Evolutionary conservation across 2,329 filamentous ascomycete species (phyloP).

Genomic region (Calonectria henricotiae): DNA sequence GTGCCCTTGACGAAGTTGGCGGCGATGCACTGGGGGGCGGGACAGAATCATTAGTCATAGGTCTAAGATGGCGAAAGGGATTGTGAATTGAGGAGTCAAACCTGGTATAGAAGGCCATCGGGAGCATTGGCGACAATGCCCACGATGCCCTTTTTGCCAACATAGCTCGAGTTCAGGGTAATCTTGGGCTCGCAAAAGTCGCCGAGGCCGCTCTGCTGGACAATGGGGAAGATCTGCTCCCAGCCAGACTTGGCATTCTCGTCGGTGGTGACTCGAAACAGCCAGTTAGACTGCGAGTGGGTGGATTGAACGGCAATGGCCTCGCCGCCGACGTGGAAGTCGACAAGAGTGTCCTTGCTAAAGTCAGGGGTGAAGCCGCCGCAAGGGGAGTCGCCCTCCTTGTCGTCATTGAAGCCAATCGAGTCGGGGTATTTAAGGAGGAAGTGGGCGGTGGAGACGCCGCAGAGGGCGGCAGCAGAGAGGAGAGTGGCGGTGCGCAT

Average conservation of each 20-base stretch:
- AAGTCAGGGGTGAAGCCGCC: constrained; percentile 69
- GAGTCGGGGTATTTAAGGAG: constrained; percentile 65
- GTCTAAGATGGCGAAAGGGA: not conserved
- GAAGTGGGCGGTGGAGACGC: constrained; percentile 70
- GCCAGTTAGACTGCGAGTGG: constrained; percentile 70
- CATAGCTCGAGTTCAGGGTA: constrained; percentile 66
- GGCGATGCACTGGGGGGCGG: constrained; percentile 65
- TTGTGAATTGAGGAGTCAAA: constrained; percentile 52
- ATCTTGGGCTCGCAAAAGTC: constrained; percentile 69
- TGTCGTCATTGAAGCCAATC: constrained; percentile 67
- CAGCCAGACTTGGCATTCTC: constrained; percentile 65
- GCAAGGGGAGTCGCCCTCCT: constrained; percentile 66
- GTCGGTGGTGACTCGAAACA: constrained; percentile 73
- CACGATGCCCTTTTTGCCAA: constrained; percentile 71
- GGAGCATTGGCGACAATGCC: constrained; percentile 67
- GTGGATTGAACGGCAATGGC: constrained; percentile 65
- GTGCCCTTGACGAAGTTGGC: constrained; percentile 70
- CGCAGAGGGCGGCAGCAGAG: constrained; percentile 59
- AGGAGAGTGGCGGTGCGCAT: constrained; percentile 60
- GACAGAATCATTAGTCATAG: not conserved
- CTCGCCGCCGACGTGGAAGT: constrained; percentile 74
- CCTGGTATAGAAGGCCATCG: constrained; percentile 73
- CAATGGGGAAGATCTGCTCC: constrained; percentile 70
- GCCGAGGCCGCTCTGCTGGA: constrained; percentile 71
- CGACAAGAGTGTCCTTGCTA: constrained; percentile 65